Percentiles rank a stretch among this genome's conserved stretches.
Evolutionary conservation across 306 rosid species (phyloP).

Genomic region (Vigna unguiculata): DNA sequence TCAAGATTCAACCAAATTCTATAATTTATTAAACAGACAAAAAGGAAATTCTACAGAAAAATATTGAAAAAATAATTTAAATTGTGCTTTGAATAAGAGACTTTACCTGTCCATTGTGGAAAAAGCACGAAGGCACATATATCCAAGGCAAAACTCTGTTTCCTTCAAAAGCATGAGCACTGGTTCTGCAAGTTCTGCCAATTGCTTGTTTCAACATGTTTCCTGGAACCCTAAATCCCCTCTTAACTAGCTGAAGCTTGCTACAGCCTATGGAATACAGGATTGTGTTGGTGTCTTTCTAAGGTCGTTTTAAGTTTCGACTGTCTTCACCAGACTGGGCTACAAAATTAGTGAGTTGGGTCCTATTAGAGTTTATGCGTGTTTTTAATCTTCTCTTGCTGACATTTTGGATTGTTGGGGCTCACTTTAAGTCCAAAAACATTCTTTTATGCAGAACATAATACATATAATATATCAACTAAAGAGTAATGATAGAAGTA

Average conservation of each 20-base stretch:
- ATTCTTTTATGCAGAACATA: too few relatives aligned
- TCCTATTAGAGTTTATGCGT: too few relatives aligned
- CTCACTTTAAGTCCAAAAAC: too few relatives aligned
- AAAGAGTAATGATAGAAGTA: too few relatives aligned
- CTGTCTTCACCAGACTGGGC: too few relatives aligned
- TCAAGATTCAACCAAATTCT: conserved; percentile 6
- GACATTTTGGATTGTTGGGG: too few relatives aligned
- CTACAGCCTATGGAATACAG: background rate
- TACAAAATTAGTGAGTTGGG: too few relatives aligned
- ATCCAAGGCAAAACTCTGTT: conserved; percentile 52
- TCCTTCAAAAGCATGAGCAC: conserved; percentile 52
- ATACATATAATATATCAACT: too few relatives aligned
- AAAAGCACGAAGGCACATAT: conserved; percentile 54
- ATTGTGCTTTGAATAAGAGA: conserved; percentile 10
- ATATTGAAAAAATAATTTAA: background rate
- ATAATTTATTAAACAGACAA: background rate
- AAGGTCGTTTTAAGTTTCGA: too few relatives aligned
- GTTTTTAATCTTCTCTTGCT: too few relatives aligned
- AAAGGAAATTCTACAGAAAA: conserved; percentile 4
- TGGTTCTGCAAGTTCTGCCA: conserved; percentile 55
- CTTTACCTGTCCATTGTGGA: conserved; percentile 75
- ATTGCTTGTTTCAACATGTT: conserved; percentile 72
- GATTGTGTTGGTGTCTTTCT: background rate
- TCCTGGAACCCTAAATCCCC: conserved; percentile 19
- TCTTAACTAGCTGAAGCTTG: conserved; percentile 17